Evolutionary conservation across 2,329 filamentous ascomycete genomes (phyloP), one percentile per base, ranked within the genome.

Genomic region (Sporothrix luriei): DNA sequence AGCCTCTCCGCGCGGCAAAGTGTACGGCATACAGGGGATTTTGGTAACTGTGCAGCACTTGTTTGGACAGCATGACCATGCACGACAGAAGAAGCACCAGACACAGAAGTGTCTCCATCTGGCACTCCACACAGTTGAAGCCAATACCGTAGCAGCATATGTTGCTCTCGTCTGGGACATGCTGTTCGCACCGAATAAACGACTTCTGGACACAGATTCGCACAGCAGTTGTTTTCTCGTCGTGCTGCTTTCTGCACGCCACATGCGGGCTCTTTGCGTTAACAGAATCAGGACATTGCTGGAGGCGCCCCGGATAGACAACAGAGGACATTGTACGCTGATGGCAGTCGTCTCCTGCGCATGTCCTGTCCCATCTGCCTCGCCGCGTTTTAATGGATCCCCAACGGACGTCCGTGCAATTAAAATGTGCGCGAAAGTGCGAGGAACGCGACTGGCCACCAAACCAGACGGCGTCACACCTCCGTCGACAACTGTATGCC

Each of bases 351-450:
- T 57, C 38, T 24, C 26, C 5, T 46, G 21, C 46, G 61, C 54
- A 3, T 61, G 29, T 61, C n/a, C 5, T 68, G 10, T 52, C 33
- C 11, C n/a, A n/a, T 40, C 11, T 38, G 21, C 38, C 38, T 46
- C 38, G 57, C 38, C 57, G 38, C 38, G 40, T 26, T 19, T 64
- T 38, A 5, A 65, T 26, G 3, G 40, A 54, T n/a, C 67, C 67
- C 67, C 67, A 69, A 64, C 67, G 67, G 67, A 69, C 33, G 21
- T 69, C 67, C 67, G 67, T 52, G n/a, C 9, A 16, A 24, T 48
- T 14, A 19, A 7, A 48, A 29, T 16, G 9, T 38, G 26, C 26
- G 16, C 61, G 43, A 64, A 48, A 48, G 21, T 4, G 38, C 11
- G 57, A 24, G 14, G 26, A 33, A 49, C 21, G 19, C 24, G n/a